Conservation (phyloP, 768 basidiomycete genomes). For the Lentinus brumalis region DNA sequence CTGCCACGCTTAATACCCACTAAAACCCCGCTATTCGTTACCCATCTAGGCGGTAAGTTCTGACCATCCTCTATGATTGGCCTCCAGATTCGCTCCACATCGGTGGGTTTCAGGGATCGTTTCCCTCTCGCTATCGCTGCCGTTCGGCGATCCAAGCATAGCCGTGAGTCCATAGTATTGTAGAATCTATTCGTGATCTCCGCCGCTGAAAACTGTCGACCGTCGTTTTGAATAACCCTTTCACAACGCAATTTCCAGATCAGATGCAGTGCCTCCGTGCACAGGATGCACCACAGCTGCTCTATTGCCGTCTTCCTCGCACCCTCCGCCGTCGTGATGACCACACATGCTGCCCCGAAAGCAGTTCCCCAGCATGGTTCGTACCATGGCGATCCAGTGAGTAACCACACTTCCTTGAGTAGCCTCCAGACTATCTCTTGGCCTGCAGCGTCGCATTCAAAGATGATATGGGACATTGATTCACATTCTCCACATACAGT, state of each 20-base stretch:
- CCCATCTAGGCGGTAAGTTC: no score
- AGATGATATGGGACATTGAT: not conserved
- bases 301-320: not conserved
- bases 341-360: not conserved
- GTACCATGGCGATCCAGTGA: not conserved
- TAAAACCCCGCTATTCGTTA: no score
- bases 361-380: not conserved
- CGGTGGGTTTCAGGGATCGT: no score
- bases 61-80: no score
- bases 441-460: not conserved
- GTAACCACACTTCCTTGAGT: not conserved
- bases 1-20: no score
- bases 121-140: no score
- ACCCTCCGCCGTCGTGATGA: not conserved
- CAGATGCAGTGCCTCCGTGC: not conserved
- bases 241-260: constrained; percentile 4
- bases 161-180: not conserved
- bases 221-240: not conserved
- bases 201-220: not conserved
- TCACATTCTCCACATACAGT: not conserved
- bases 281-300: not conserved
- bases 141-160: no score
- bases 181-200: not conserved
- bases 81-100: no score
- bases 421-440: not conserved